Base-by-base conservation (phyloP, 1,139 yeast genomes). In the Saccharomyces hybrid region DNA sequence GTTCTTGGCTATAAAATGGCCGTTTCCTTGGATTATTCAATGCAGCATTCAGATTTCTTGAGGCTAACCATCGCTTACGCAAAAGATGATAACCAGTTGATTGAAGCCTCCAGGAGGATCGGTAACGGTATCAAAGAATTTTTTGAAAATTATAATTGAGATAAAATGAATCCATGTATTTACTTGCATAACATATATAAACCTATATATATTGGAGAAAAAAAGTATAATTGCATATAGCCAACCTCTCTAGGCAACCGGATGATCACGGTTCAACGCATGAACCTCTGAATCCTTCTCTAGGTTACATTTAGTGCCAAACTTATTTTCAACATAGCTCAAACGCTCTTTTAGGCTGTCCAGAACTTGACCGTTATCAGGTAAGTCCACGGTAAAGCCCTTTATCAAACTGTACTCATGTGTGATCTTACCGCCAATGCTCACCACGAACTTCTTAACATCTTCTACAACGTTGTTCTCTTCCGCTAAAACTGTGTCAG, bases 41-140 rank as follows among this genome's bases (percentile, higher is more conserved):
- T 59, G 23, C 65, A 64, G 23, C 64, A 68, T 50, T 69, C 78
- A 3, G 75, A 75, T 54, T 81, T 82, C 60, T 71, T 77, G 51
- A 76, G 87, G 69, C 69, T 81, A 55, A 79, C 86, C 0, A 76
- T 77, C 63, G 84, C 85, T 1, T 80, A 80, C 34, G 79, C 79
- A 13, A 72, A 73, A 49, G 68, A 71, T 50, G 77, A 77, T 53
- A 75, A 70, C 4, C 76, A 75, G 54, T 67, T 82, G 50, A 63
- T 64, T 13, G 83, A 79, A 61, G 85, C 80, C 25, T 75, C 78
- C 4, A 66, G 66, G 31, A 74, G 86, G 65, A 74, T 82, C 54
- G 71, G 77, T 31, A 63, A 60, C 11, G 81, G 82, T 9, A 72
- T 80, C 30, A 68, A 70, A 46, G 79, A 78, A 47, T 79, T 80